These are phyloP conservation scores for Iris pallida DNA, from an alignment of 116 monocot species.

Conservation along the genomic window DNA sequence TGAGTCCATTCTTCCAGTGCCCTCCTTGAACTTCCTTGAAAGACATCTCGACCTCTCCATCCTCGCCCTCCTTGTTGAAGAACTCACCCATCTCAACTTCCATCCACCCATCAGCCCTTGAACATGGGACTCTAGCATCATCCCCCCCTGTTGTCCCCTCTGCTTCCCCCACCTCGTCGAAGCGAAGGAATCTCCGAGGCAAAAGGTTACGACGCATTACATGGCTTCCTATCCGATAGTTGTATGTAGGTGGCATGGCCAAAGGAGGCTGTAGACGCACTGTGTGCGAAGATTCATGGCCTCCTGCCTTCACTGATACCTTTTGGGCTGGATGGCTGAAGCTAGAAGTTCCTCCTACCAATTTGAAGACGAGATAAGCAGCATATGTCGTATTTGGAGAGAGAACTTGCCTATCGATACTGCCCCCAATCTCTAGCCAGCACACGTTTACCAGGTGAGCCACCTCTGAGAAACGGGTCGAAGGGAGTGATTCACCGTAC, in stretches of 20 bases:
- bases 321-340: slow-evolving; percentile 6
- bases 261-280: slow-evolving; percentile 10
- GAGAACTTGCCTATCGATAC: slow-evolving; percentile 22
- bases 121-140: neutral
- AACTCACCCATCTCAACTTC: slow-evolving; percentile 33
- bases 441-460: slow-evolving; percentile 24
- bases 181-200: no score
- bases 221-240: no score
- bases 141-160: no score
- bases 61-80: slow-evolving; percentile 22
- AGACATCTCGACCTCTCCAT: slow-evolving; percentile 23
- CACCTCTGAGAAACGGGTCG: slow-evolving; percentile 24
- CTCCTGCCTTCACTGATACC: slow-evolving; percentile 10
- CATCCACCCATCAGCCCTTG: slow-evolving; percentile 24
- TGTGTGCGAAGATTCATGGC: neutral
- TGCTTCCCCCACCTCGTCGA: slow-evolving; percentile 6
- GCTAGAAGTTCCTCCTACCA: neutral
- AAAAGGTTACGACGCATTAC: no score
- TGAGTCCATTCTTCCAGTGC: slow-evolving; percentile 32
- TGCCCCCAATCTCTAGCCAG: slow-evolving; percentile 32
- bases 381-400: slow-evolving; percentile 26
- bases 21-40: slow-evolving; percentile 22
- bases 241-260: no score
- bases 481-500: no score
- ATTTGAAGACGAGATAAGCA: slow-evolving; percentile 29